Evolutionary conservation across 306 rosid species (phyloP).

Genomic region (Quercus cerris): DNA sequence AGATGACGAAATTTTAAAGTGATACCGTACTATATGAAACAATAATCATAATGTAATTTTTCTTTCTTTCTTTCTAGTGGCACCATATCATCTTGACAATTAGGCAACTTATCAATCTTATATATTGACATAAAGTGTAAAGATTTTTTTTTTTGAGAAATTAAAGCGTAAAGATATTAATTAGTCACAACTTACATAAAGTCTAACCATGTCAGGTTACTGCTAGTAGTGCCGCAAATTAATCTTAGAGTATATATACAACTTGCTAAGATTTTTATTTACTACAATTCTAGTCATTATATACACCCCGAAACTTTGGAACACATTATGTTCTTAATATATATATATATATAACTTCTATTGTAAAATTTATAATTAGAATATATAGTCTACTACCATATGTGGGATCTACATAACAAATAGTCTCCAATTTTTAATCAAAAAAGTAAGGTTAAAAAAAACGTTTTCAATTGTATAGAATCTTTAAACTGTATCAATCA

Average conservation of each 20-base stretch:
- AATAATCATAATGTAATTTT: too few species aligned
- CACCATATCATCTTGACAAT: not conserved
- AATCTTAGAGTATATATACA: not conserved
- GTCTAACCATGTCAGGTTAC: slow-evolving; percentile 8
- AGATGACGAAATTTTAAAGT: too few species aligned
- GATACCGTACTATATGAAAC: too few species aligned
- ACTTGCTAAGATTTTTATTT: not conserved
- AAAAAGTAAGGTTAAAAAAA: too few species aligned
- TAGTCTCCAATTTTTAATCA: too few species aligned
- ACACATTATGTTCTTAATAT: not conserved
- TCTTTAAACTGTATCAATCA: not conserved
- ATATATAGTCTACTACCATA: too few species aligned
- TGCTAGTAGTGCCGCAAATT: slow-evolving; percentile 25
- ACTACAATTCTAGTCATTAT: not conserved
- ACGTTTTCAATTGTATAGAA: not conserved
- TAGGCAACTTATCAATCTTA: slow-evolving; percentile 18
- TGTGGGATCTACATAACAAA: too few species aligned
- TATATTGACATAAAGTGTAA: not conserved
- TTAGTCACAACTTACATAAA: slow-evolving; percentile 8
- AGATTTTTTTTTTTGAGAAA: too few species aligned
- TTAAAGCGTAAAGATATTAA: not conserved
- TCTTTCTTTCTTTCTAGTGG: too few species aligned
- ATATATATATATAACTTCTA: not conserved
- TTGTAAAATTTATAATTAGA: too few species aligned
- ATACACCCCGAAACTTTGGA: slow-evolving; percentile 34